Percentiles rank a stretch among this genome's conserved stretches.
phyloP scores from a whole-genome alignment of 768 basidiomycete species.

The Trametes villosa region DNA sequence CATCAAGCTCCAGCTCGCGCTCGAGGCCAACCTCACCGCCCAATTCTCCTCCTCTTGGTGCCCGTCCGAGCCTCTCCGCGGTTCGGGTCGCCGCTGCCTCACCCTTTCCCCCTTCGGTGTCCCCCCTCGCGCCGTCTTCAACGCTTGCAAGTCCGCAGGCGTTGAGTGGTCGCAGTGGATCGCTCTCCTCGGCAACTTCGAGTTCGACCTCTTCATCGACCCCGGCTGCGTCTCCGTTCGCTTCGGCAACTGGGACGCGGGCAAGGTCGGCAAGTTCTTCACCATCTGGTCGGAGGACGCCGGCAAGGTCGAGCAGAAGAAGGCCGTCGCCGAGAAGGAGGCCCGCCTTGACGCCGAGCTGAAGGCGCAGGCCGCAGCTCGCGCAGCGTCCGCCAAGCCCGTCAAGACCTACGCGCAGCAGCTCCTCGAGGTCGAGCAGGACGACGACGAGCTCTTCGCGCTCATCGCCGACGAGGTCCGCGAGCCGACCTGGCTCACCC shows the following conservation, averaged over 20 bases:
- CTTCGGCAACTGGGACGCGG: conserved; percentile 45
- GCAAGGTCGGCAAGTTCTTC: conserved; percentile 53
- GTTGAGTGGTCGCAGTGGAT: conserved; percentile 88
- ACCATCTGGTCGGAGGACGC: conserved; percentile 71
- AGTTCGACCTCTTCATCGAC: conserved; percentile 82
- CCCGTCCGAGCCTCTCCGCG: conserved; percentile 63
- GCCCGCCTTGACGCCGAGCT: conserved; percentile 28
- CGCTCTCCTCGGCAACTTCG: conserved; percentile 61
- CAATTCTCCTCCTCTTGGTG: conserved; percentile 72
- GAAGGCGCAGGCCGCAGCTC: conserved; percentile 24
- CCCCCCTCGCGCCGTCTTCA: conserved; percentile 73
- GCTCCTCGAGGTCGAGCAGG: conserved; percentile 69
- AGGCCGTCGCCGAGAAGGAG: conserved; percentile 20
- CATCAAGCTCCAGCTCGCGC: conserved; percentile 69
- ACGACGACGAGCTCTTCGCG: conserved; percentile 74
- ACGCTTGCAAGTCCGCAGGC: conserved; percentile 68
- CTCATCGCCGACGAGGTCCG: conserved; percentile 75
- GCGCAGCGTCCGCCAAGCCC: conserved; percentile 31
- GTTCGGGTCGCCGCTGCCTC: conserved; percentile 76
- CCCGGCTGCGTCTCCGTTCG: conserved; percentile 79
- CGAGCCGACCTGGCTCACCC: conserved; percentile 71
- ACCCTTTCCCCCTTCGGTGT: conserved; percentile 69
- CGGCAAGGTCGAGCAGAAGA: conserved; percentile 34
- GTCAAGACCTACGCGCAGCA: conserved; percentile 74
- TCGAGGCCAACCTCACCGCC: conserved; percentile 74